These are phyloP conservation scores for Pistacia atlantica DNA, from an alignment of 345 rosid genomes.

Conservation along the genomic window DNA sequence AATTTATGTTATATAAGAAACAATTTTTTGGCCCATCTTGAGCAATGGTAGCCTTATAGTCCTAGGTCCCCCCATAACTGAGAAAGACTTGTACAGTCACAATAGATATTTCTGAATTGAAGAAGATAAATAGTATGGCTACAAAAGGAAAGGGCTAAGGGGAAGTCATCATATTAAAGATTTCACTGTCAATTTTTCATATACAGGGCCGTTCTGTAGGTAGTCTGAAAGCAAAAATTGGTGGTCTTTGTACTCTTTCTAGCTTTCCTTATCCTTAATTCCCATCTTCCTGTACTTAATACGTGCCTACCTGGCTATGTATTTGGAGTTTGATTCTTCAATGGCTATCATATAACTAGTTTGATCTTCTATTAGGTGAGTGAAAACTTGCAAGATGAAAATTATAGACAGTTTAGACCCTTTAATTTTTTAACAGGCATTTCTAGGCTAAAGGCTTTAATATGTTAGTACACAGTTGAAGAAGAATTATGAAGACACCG, in stretches of 20 bases:
- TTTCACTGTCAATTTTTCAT: neutral
- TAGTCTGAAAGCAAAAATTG: neutral
- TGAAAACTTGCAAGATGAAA: neutral
- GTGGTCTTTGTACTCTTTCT: too few relatives aligned
- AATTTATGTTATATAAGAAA: conserved; percentile 7
- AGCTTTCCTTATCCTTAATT: too few relatives aligned
- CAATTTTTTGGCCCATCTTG: neutral
- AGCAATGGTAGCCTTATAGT: neutral
- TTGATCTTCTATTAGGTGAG: neutral
- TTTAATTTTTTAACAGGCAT: neutral
- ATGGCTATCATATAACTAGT: neutral
- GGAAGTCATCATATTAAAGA: neutral
- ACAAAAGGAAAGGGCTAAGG: neutral
- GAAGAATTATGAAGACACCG: neutral
- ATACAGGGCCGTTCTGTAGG: neutral
- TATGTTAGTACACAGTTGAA: neutral
- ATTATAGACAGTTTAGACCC: neutral
- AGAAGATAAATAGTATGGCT: neutral
- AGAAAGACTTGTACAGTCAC: neutral
- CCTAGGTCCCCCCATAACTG: neutral
- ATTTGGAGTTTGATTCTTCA: neutral
- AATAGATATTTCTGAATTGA: neutral
- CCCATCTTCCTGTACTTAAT: too few relatives aligned
- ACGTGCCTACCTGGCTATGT: neutral
- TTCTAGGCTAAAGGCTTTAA: neutral